These are phyloP conservation scores for Sphenostylis stenocarpa DNA, from an alignment of 306 rosid genomes.

Conservation along the genomic window DNA sequence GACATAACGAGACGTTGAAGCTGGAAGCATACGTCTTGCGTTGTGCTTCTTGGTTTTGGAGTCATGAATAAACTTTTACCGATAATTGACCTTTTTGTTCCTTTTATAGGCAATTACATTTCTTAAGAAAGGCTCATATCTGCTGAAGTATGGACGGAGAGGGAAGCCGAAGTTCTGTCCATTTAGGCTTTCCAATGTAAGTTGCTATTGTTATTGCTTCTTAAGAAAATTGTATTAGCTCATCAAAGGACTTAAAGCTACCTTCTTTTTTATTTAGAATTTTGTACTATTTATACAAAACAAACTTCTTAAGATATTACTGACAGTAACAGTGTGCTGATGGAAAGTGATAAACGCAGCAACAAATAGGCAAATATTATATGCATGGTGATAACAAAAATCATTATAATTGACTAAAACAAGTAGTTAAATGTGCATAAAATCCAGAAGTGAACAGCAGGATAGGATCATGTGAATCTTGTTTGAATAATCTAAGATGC, in stretches of 20 bases:
- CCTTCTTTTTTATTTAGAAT: background rate
- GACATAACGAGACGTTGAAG: slow-evolving; percentile 10
- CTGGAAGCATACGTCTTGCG: slow-evolving; percentile 22
- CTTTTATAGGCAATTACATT: slow-evolving; percentile 70
- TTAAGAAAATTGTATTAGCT: slow-evolving; percentile 6
- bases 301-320: background rate
- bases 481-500: background rate
- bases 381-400: slow-evolving; percentile 13
- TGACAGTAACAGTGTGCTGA: background rate
- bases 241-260: slow-evolving; percentile 12
- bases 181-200: slow-evolving; percentile 88
- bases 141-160: slow-evolving; percentile 88
- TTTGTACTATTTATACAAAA: background rate
- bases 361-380: background rate
- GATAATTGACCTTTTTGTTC: slow-evolving; percentile 20
- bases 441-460: slow-evolving; percentile 4
- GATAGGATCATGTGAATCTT: background rate
- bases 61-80: slow-evolving; percentile 17
- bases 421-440: background rate
- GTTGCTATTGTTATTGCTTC: slow-evolving; percentile 36
- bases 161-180: slow-evolving; percentile 99
- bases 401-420: background rate
- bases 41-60: slow-evolving; percentile 23
- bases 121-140: slow-evolving; percentile 91
- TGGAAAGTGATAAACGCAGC: slow-evolving; percentile 7